Evolutionary conservation across 1,139 yeast genomes (phyloP), one percentile per base, ranked within the genome.

Genomic region (Zygosaccharomyces sapae): DNA sequence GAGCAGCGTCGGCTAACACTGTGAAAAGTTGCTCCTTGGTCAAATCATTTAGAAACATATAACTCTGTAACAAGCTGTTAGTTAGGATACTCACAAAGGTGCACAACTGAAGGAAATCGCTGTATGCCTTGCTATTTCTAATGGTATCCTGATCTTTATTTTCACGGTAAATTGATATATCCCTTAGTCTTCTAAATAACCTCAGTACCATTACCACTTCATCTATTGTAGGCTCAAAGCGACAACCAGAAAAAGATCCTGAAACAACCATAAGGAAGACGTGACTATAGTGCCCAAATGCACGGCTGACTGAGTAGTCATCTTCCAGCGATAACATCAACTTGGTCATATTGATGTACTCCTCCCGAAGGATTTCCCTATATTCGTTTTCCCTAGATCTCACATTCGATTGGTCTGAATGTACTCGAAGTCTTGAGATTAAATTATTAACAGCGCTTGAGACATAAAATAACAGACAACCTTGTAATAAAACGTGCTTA

Each of bases 281-380:
- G 25, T 52, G 45, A 36, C 55, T 48, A 39, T 53, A 58, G 24
- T 40, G 42, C 16, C 42, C 43, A 27, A 51, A 52, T 3, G 41
- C 41, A 24, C 54, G 53, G 12, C 44, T 44, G 13, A 55, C 44
- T 3, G 54, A 45, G 43, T 57, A 59, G 27, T 49, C 53, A 34
- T 55, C 49, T 6, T 51, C 53, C 30, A 54, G 38, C 6, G 47
- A 45, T 7, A 50, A 22, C 4, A 60, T 18, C 5, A 56, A 41
- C 8, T 25, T 39, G 19, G 53, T 54, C 58, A 58, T 56, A 30
- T 55, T 48, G 29, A 44, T 49, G 59, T 59, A 58, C 9, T 48
- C 45, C 3, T 41, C 39, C 25, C 45, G 48, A 1, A 53, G 44
- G 3, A 45, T 22, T 5, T 38, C n/a, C 9, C 46, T 39, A 33